Conservation (phyloP, 768 basidiomycete genomes). For the Russula vinacea region DNA sequence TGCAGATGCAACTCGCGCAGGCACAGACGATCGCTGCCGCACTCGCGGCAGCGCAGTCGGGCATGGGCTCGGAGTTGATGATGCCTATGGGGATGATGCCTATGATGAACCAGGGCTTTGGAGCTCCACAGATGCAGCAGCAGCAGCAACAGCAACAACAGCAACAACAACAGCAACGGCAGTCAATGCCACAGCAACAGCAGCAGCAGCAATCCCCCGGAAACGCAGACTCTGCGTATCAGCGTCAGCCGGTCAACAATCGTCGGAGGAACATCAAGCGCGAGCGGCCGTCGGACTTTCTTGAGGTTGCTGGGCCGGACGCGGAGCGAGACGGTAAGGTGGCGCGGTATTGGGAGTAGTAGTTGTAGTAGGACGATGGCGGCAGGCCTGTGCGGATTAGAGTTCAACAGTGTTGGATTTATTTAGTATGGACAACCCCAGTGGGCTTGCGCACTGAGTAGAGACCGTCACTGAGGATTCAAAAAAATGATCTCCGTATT, state of each 20-base stretch:
- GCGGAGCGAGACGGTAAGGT: constrained; percentile 62
- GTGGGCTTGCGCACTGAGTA: background rate
- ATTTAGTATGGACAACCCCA: background rate
- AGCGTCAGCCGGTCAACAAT: constrained; percentile 78
- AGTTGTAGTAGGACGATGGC: background rate
- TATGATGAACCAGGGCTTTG: constrained; percentile 25
- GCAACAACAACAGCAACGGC: constrained; percentile 41
- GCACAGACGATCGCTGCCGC: constrained; percentile 70
- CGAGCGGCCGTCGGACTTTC: constrained; percentile 79
- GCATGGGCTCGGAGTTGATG: constrained; percentile 43
- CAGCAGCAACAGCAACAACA: constrained; percentile 41
- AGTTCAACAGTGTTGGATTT: background rate
- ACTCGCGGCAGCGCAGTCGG: constrained; percentile 41
- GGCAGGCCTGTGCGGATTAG: background rate
- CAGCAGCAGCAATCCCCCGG: constrained; percentile 58
- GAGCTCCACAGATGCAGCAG: constrained; percentile 24
- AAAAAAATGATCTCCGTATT: background rate
- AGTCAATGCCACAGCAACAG: constrained; percentile 37
- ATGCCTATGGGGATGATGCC: constrained; percentile 33
- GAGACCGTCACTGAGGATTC: background rate
- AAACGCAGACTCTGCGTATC: constrained; percentile 81
- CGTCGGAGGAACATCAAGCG: constrained; percentile 73
- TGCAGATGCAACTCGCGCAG: constrained; percentile 75
- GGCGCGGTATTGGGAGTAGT: constrained; percentile 73
- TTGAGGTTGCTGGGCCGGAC: constrained; percentile 54